Evolutionary conservation across 495 filamentous ascomycete species (phyloP), one percentile per base, ranked within the genome.

Genomic region (Trichoderma gamsii): DNA sequence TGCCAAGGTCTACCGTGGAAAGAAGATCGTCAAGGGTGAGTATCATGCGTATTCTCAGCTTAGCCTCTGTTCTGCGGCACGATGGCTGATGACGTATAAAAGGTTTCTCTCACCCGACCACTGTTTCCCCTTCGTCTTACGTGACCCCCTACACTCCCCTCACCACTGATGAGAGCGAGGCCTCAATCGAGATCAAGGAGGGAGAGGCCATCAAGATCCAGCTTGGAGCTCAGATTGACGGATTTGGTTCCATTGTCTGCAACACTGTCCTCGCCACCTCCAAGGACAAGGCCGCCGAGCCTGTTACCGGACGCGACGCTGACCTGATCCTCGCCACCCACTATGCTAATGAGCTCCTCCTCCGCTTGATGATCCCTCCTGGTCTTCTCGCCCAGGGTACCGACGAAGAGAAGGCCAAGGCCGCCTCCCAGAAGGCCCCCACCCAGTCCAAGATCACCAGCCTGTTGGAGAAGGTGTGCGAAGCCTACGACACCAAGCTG

Each of bases 131-230:
- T 44, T 90, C 87, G 78, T 90, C 93, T 67, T 95, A 93, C 78
- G 89, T 98, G 77, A 99, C 95, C 64, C 95, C 95, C 64, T 98
- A 98, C 81, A 98, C 96, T 7, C 95, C 95, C 46, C 82, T 99
- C 71, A 84, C 86, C 41, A 87, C 92, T 63, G 95, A 98, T 73
- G 80, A 87, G 72, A 88, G 91, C 75, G 95, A 99, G 79, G 91
- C 92, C 59, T 86, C 84, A 46, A 85, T 85, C 35, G 83, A 85
- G 68, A 81, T 99, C 70, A 92, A 97, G 82, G 83, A 87, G 61
- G 90, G 88, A 61, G 94, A 99, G 79, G 78, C 90, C 68, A 82
- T 94, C 76, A 99, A 99, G 85, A 93, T 99, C 77, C 96, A 98
- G 72, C 87, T 99, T 12, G 95, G 95, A 73, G 95, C 94, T 49